Conservation (phyloP, 2,329 filamentous ascomycete genomes). For the Aspergillus sergii region DNA sequence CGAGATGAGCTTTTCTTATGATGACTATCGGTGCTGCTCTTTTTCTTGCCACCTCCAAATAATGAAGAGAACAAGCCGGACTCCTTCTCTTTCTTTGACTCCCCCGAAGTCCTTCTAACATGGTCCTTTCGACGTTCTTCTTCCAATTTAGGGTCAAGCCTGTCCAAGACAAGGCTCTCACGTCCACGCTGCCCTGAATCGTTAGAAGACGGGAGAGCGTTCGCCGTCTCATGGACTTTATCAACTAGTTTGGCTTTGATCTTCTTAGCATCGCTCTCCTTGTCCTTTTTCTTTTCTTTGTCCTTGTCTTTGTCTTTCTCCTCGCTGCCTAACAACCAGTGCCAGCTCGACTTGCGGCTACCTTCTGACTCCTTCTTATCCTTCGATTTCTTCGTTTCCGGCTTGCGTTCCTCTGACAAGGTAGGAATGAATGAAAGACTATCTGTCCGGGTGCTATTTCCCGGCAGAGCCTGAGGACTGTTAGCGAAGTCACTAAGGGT, state of each 20-base stretch:
- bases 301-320: slow-evolving; percentile 68
- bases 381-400: slow-evolving; percentile 65
- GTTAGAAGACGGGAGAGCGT: slow-evolving; percentile 83
- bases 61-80: slow-evolving; percentile 85
- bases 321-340: slow-evolving; percentile 74
- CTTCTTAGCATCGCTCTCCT: slow-evolving; percentile 67
- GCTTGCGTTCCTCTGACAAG: slow-evolving; percentile 70
- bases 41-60: slow-evolving; percentile 89
- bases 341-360: slow-evolving; percentile 74
- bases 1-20: slow-evolving; percentile 75
- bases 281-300: slow-evolving; percentile 58
- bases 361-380: slow-evolving; percentile 74
- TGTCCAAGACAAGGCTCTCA: slow-evolving; percentile 82
- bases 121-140: slow-evolving; percentile 75
- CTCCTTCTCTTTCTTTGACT: slow-evolving; percentile 85
- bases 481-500: slow-evolving; percentile 67
- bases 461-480: slow-evolving; percentile 69
- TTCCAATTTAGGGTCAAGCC: slow-evolving; percentile 74
- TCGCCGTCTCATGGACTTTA: slow-evolving; percentile 71
- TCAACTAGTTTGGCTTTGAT: slow-evolving; percentile 56
- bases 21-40: slow-evolving; percentile 71
- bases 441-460: slow-evolving; percentile 72
- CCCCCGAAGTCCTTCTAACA: slow-evolving; percentile 67
- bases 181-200: slow-evolving; percentile 65
- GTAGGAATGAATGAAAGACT: slow-evolving; percentile 80